A percentile compares a stretch with the other conserved stretches of the same genome.
These are phyloP conservation scores for Penicillium maclennaniae DNA, from an alignment of 495 filamentous ascomycete genomes.

Conservation along the genomic window DNA sequence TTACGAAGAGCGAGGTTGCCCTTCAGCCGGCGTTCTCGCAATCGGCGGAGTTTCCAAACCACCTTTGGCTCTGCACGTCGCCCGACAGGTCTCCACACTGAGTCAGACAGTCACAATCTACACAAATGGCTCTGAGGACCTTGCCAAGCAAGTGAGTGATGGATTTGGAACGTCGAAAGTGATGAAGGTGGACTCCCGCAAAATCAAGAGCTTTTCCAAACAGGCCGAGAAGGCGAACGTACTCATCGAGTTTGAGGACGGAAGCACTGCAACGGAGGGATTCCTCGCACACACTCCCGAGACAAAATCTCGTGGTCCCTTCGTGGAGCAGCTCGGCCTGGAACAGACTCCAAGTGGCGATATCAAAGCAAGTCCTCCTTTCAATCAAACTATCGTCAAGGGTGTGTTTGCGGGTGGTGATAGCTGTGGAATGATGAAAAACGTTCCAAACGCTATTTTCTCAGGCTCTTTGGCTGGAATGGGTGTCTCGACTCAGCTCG, in stretches of 20 bases:
- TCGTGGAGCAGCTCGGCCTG: constrained; percentile 30
- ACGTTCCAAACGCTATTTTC: background rate
- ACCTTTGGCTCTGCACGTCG: constrained; percentile 6
- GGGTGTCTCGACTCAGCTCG: background rate
- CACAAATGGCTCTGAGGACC: background rate
- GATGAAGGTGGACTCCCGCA: background rate
- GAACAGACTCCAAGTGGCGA: constrained; percentile 24
- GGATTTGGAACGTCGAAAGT: background rate
- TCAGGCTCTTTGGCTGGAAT: background rate
- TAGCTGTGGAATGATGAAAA: constrained; percentile 12
- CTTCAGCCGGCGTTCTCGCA: constrained; percentile 41
- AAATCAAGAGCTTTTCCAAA: background rate
- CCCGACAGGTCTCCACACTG: background rate
- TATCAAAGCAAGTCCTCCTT: constrained; percentile 26
- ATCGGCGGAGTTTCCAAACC: constrained; percentile 56
- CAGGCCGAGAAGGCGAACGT: background rate
- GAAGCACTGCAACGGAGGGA: background rate
- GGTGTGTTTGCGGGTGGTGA: constrained; percentile 44
- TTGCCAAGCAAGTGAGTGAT: background rate
- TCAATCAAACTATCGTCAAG: constrained; percentile 30
- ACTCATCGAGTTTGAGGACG: background rate
- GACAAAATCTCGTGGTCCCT: constrained; percentile 16
- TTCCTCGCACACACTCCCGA: constrained; percentile 6
- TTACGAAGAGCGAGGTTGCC: background rate
- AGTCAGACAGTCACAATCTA: constrained; percentile 1